phyloP scores from a whole-genome alignment of 352 stramenopile species.

The Aphanomyces cochlioides region DNA sequence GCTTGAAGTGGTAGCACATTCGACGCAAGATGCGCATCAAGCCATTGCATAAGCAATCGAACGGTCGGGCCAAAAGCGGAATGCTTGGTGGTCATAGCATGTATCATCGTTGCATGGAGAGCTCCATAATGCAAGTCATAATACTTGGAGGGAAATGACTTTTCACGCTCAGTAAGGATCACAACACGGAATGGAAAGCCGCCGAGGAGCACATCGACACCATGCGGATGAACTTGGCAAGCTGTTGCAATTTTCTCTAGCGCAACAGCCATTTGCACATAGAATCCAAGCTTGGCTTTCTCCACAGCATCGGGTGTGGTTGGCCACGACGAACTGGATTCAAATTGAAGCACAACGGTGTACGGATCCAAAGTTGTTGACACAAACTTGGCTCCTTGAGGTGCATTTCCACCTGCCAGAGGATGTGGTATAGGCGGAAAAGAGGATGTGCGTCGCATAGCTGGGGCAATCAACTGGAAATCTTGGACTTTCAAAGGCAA shows the following conservation, averaged over 20 bases:
- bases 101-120: constrained; percentile 65
- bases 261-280: constrained; percentile 82
- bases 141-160: constrained; percentile 49
- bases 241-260: constrained; percentile 57
- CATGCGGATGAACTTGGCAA: constrained; percentile 65
- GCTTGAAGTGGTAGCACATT: constrained; percentile 66
- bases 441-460: constrained; percentile 84
- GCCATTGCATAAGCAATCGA: constrained; percentile 74
- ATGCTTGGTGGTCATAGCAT: constrained; percentile 76
- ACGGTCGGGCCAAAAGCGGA: constrained; percentile 73
- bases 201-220: constrained; percentile 75
- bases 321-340: constrained; percentile 82
- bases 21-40: constrained; percentile 73
- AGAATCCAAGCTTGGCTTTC: constrained; percentile 86
- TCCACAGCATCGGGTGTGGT: constrained; percentile 71
- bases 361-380: constrained; percentile 75
- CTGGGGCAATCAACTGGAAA: constrained; percentile 68
- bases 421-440: constrained; percentile 80
- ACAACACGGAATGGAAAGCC: constrained; percentile 82
- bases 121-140: constrained; percentile 59
- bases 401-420: constrained; percentile 52
- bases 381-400: constrained; percentile 40
- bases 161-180: constrained; percentile 67
- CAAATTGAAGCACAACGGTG: constrained; percentile 71
- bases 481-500: constrained; percentile 84